Conservation (phyloP, 1,284 basidiomycete genomes). For the Amylostereum areolatum region DNA sequence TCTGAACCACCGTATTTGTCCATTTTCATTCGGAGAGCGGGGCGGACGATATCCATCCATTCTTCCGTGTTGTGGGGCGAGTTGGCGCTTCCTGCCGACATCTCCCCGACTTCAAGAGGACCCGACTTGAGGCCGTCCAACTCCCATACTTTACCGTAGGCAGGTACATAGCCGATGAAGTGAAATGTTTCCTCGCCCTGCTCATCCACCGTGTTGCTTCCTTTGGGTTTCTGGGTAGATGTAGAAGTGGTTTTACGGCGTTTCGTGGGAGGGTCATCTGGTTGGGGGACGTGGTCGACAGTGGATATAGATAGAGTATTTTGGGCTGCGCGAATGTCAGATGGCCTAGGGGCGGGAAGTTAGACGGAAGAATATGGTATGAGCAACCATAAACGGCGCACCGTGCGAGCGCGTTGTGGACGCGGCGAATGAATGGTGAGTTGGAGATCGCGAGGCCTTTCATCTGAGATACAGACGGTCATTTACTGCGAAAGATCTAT, state of each 20-base stretch:
- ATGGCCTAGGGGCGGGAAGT: slow-evolving; percentile 31
- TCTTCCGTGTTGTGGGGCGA: slow-evolving; percentile 6
- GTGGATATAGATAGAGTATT: slow-evolving; percentile 40
- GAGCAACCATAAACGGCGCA: slow-evolving; percentile 17
- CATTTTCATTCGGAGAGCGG: slow-evolving; percentile 56
- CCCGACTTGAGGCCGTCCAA: slow-evolving; percentile 37
- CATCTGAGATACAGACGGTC: slow-evolving; percentile 34
- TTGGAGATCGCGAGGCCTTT: slow-evolving; percentile 56
- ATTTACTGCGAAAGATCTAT: too few species aligned
- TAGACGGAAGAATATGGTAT: neutral
- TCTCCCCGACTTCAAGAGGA: slow-evolving; percentile 55
- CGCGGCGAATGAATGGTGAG: slow-evolving; percentile 40
- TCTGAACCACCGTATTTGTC: slow-evolving; percentile 42
- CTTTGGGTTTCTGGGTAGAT: neutral
- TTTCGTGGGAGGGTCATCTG: slow-evolving; percentile 29
- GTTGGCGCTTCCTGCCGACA: slow-evolving; percentile 20
- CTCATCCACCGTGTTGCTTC: too few species aligned
- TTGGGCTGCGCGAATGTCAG: slow-evolving; percentile 49
- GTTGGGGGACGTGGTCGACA: slow-evolving; percentile 30
- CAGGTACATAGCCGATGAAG: slow-evolving; percentile 60
- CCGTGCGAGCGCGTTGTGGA: slow-evolving; percentile 56
- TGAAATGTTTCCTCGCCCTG: slow-evolving; percentile 46
- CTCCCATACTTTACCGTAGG: slow-evolving; percentile 58
- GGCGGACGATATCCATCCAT: slow-evolving; percentile 58
- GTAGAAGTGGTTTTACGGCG: slow-evolving; percentile 26